Evolutionary conservation across 805 yeast species (phyloP).

Genomic region (Nakazawaea populi): DNA sequence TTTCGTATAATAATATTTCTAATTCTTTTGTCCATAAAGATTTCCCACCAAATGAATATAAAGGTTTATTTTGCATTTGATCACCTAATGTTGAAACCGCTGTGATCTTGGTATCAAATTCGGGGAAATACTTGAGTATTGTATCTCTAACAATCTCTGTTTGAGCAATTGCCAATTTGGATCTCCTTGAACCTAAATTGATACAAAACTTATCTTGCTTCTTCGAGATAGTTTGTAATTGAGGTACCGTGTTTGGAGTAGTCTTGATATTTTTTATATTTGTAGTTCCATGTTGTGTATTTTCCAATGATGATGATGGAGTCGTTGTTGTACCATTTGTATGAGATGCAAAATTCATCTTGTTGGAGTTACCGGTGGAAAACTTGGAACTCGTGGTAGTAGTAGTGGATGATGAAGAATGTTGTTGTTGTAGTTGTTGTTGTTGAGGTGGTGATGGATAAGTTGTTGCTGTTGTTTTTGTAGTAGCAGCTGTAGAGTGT

Average conservation of each 20-base stretch:
- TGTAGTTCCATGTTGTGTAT: background rate
- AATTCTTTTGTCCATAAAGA: constrained; percentile 95
- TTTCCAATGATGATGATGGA: background rate
- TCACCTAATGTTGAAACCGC: constrained; percentile 89
- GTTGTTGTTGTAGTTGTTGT: no score
- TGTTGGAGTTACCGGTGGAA: no score
- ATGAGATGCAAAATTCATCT: no score
- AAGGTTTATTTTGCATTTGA: constrained; percentile 75
- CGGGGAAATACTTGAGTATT: constrained; percentile 57
- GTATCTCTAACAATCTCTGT: constrained; percentile 62
- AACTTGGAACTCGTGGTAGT: no score
- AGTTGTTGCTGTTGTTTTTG: no score
- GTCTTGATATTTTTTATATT: background rate
- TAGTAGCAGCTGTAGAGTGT: no score
- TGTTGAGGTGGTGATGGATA: no score
- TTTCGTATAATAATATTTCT: constrained; percentile 66
- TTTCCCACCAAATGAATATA: constrained; percentile 94
- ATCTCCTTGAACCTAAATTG: constrained; percentile 83
- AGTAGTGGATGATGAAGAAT: no score
- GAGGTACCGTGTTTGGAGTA: background rate
- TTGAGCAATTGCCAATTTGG: constrained; percentile 83
- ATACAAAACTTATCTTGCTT: constrained; percentile 9
- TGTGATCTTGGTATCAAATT: constrained; percentile 64
- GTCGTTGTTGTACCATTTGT: background rate
- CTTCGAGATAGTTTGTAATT: background rate